Base-by-base conservation (phyloP, 345 rosid genomes). In the Brassica carinata region DNA sequence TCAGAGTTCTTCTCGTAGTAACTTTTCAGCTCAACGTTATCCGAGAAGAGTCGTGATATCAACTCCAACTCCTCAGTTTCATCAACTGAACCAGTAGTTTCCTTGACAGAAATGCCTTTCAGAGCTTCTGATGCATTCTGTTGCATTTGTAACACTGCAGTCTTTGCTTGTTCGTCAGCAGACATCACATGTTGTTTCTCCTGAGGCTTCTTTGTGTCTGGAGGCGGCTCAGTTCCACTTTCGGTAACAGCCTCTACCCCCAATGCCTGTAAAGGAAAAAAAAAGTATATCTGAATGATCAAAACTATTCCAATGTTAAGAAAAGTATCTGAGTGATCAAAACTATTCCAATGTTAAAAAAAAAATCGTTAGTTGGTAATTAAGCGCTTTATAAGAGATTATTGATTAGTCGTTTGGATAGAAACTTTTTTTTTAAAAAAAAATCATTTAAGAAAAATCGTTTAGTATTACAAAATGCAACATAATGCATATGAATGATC, bases 21-120 rank as follows among this genome's bases (percentile, higher is more conserved):
- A 71, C 77, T 76, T 85, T 95, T 90, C 83, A 92, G 73, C 73
- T 87, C 90, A 59, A 48, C 48, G 58, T 87, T 82, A 72, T 86
- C 88, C 18, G 80, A 75, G 68, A 91, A 92, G 78, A 86, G 59
- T 1, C 71, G 79, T 62, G 89, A 68, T 30, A 90, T 74, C 53
- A 87, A 83, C 78, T 77, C 85, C 71, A 80, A 79, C 69, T 85
- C 89, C 65, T 82, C 79, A 74, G 83, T 85, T 1, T 61, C 77
- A 40, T 81, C 85, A 11, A 64, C 88, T 7, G 82, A 84, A 14
- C 71, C 84, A 66, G 69, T 66, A 73, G 15, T 61, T 26, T 40
- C 76, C 79, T 73, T 75, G 0, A 34, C 66, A 33, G 87, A 82
- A 80, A 90, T 78, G 19, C 53, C 76, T 33, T 72, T 80, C 78